Base-by-base conservation (phyloP, 345 rosid genomes). In the Syzygium aromaticum region DNA sequence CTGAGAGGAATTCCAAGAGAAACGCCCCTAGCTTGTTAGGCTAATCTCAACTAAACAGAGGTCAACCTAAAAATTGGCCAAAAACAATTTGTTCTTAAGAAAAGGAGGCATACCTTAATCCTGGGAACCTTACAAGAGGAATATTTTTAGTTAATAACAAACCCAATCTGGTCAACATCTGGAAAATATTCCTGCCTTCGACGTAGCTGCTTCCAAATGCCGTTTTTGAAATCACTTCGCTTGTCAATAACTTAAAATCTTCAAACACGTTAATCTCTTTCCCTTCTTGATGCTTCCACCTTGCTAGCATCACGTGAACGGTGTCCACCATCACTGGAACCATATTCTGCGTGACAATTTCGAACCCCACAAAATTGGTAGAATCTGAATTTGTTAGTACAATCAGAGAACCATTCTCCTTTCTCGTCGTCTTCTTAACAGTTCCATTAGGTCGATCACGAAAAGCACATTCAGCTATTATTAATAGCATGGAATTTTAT, bases 181-280 rank as follows among this genome's bases (percentile, higher is more conserved):
- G 85, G 30, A 94, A 93, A 49, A 90, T 93, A 14, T 83, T 77
- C 84, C 91, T 61, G 52, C 93, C 93, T 88, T 93, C 92, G 73
- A 87, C 6, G 64, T 91, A 91, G 73, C 91, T 92, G 59, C 93
- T 91, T n/a, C 94, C 94, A 57, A 93, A 94, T 27, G 94, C 92
- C 27, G 94, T 92, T 87, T 92, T 89, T 5, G 94, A 92, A 78
- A 93, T 93, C 67, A 90, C 63, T 88, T 92, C 92, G 22, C 93
- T 90, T 49, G 93, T 91, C 28, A 93, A 88, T 8, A 91, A 23
- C 86, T 77, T 93, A 51, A 92, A 78, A 84, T 94, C 94, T n/a
- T 86, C 23, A 53, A 57, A 84, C 11, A 89, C 92, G 13, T 91
- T 93, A 19, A 93, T 91, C 89, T 94, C 93, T 63, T 88, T 89